Evolutionary conservation across 2,329 filamentous ascomycete genomes (phyloP).

Genomic region (Xylariaceae sp.): DNA sequence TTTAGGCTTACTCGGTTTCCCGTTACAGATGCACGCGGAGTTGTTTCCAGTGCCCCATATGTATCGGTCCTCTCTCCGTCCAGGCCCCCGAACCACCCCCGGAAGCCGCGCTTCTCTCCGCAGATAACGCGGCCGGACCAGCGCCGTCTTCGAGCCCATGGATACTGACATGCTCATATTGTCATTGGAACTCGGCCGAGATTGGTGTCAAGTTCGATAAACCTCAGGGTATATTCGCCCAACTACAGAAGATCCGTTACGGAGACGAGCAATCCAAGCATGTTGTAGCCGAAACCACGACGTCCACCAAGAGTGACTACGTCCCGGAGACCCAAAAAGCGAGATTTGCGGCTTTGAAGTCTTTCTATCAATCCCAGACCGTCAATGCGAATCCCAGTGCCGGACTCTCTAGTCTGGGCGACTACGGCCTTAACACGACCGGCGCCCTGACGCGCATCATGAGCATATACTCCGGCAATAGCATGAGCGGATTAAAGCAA

Average conservation of each 20-base stretch:
- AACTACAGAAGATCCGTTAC: constrained; percentile 67
- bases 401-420: constrained; percentile 41
- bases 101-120: constrained; percentile 40
- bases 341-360: constrained; percentile 63
- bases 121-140: constrained; percentile 36
- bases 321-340: constrained; percentile 51
- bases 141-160: constrained; percentile 50
- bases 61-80: constrained; percentile 72
- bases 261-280: constrained; percentile 42
- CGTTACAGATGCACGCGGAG: constrained; percentile 73
- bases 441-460: constrained; percentile 82
- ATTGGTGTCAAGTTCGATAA: constrained; percentile 88
- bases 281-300: constrained; percentile 21
- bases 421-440: constrained; percentile 66
- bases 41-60: constrained; percentile 92
- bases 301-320: constrained; percentile 44
- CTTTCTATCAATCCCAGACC: constrained; percentile 79
- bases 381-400: constrained; percentile 50
- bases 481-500: constrained; percentile 56
- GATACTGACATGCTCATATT: constrained; percentile 82
- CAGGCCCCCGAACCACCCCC: constrained; percentile 59
- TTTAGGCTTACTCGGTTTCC: constrained; percentile 1
- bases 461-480: constrained; percentile 73
- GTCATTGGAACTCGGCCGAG: constrained; percentile 86
- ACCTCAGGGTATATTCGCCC: constrained; percentile 75